Conservation (phyloP, 2,329 filamentous ascomycete genomes). For the Colletotrichum sp. region DNA sequence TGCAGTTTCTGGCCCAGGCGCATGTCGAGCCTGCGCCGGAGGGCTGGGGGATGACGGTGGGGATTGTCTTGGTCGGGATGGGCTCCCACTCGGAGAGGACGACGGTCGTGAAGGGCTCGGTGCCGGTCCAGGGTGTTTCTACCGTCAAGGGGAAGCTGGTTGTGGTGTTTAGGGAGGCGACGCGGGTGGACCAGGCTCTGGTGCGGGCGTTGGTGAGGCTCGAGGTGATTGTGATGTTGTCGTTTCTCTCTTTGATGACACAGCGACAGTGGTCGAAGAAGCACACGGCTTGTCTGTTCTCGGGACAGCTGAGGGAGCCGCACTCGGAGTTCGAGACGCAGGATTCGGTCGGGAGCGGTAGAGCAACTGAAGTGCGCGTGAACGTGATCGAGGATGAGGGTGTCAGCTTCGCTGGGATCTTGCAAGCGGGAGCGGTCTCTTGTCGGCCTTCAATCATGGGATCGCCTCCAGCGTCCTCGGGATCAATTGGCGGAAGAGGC, state of each 20-base stretch:
- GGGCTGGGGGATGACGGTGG: not conserved
- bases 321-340: not conserved
- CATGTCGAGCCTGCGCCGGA: not conserved
- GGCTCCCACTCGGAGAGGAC: not conserved
- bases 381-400: not conserved
- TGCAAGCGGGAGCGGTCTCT: not conserved
- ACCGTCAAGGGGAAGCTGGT: not conserved
- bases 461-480: not conserved
- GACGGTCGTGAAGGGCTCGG: not conserved
- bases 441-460: not conserved
- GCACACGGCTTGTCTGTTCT: not conserved
- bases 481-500: not conserved
- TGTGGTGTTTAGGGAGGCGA: not conserved
- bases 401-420: not conserved
- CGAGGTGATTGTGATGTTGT: not conserved
- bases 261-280: not conserved
- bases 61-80: not conserved
- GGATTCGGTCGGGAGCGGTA: not conserved
- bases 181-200: not conserved
- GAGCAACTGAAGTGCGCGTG: not conserved
- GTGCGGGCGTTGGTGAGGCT: not conserved
- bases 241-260: not conserved
- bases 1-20: not conserved
- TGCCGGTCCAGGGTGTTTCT: not conserved
- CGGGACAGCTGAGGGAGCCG: not conserved